These are phyloP conservation scores for Yamadazyma songkhlaensis DNA, from an alignment of 1,139 yeast species.

Conservation along the genomic window DNA sequence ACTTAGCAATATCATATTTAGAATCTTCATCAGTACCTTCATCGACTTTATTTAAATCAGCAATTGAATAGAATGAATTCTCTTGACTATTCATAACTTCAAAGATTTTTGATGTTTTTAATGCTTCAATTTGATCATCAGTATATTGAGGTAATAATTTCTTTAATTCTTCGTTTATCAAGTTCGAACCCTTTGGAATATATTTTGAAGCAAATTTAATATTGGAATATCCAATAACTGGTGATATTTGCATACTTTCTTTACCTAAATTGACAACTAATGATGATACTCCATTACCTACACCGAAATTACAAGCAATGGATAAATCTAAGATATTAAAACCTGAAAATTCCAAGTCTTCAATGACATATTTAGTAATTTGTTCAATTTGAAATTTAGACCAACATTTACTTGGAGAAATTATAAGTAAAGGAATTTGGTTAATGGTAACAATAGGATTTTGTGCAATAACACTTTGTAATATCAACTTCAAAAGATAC, in stretches of 20 bases:
- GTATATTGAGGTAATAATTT: slow-evolving; percentile 58
- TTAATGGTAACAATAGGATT: slow-evolving; percentile 51
- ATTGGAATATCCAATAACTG: slow-evolving; percentile 69
- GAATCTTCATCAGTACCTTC: slow-evolving; percentile 49
- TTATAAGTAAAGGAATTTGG: slow-evolving; percentile 48
- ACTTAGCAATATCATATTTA: slow-evolving; percentile 86
- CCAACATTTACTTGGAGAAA: slow-evolving; percentile 70
- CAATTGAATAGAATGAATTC: slow-evolving; percentile 54
- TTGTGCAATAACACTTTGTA: slow-evolving; percentile 53
- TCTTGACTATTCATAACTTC: slow-evolving; percentile 66
- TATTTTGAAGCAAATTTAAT: slow-evolving; percentile 53
- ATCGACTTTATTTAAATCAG: slow-evolving; percentile 37
- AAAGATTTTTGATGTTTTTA: slow-evolving; percentile 72
- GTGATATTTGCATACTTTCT: slow-evolving; percentile 71
- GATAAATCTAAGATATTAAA: slow-evolving; percentile 69
- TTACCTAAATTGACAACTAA: slow-evolving; percentile 81
- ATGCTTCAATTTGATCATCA: slow-evolving; percentile 61
- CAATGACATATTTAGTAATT: slow-evolving; percentile 74
- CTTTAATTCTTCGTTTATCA: slow-evolving; percentile 54
- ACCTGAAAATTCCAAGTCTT: slow-evolving; percentile 68
- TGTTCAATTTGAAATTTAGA: slow-evolving; percentile 63
- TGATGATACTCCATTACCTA: slow-evolving; percentile 56
- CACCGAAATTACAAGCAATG: slow-evolving; percentile 72
- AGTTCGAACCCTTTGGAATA: slow-evolving; percentile 57
- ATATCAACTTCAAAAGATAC: slow-evolving; percentile 59